Evolutionary conservation across 2,329 filamentous ascomycete genomes (phyloP).

Genomic region (Aspergillus latus): DNA sequence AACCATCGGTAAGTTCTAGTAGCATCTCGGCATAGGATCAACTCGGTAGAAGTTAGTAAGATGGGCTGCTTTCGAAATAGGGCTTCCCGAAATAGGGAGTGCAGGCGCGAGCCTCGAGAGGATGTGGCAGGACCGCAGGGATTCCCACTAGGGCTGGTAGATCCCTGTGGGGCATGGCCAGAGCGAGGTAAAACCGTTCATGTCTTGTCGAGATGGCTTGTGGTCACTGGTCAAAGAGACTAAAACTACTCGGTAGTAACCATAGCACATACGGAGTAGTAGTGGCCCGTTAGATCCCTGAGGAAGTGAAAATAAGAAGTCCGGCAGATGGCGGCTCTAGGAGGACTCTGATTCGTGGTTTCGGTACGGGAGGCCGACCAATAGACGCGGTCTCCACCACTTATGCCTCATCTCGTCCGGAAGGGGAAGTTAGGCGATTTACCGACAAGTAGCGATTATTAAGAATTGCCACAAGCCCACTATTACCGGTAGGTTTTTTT

Average conservation of each 20-base stretch:
- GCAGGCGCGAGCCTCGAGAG: too few species aligned
- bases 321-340: not conserved
- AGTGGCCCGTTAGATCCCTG: not conserved
- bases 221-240: too few species aligned
- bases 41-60: too few species aligned
- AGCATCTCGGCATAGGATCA: too few species aligned
- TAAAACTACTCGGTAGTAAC: too few species aligned
- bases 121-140: too few species aligned
- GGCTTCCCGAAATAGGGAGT: too few species aligned
- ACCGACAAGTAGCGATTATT: not conserved
- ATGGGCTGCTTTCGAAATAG: too few species aligned
- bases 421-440: conserved; percentile 10
- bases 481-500: not conserved
- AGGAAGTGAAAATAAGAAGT: not conserved
- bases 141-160: conserved; percentile 1
- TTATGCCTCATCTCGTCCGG: conserved; percentile 18
- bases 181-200: not conserved
- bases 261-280: too few species aligned
- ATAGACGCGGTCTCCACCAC: conserved; percentile 15
- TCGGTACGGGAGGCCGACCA: conserved; percentile 27
- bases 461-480: not conserved
- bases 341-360: not conserved
- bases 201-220: not conserved
- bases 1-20: too few species aligned
- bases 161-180: not conserved